Evolutionary conservation across 2,329 filamentous ascomycete species (phyloP), one percentile per base, ranked within the genome.

Genomic region (Thermothelomyces thermophilus): DNA sequence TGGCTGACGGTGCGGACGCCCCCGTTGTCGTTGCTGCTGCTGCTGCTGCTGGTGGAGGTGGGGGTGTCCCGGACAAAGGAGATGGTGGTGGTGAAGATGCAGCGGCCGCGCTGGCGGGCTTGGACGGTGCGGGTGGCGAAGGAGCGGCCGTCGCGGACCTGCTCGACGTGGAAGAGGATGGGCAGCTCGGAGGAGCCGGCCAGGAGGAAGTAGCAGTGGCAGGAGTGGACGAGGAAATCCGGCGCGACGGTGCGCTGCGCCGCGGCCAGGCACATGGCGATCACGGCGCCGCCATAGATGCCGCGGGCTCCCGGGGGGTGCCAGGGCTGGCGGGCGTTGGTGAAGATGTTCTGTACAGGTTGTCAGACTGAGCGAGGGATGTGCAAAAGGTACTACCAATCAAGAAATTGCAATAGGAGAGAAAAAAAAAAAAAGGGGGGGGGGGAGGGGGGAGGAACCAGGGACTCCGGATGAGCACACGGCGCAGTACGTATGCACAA

Each of bases 161-260:
- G 81, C 72, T 97, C 93, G 41, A 98, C 93, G 65, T 96, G 88
- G 72, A 95, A 97, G 55, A 96, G 77, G 58, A 97, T 86, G 28
- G 93, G 91, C 16, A 93, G 84, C 53, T 86, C 81, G 11, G 82
- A 77, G 63, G 91, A 87, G 24, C 93, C 93, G 4, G 91, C 90
- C 2, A 97, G 82, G 30, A 98, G 83, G 68, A 98, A 98, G 74
- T 97, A 98, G 79, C 93, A 97, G 77, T 98, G 93, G 86, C 95
- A 96, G 64, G 86, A 91, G 74, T 98, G 93, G 43, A 93, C 82
- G 52, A 83, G 79, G 69, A 95, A 96, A 64, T 87, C 76, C 22
- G 74, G 67, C 0, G 86, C 84, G 2, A 98, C 87, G 8, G 93
- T 98, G 63, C 83, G 81, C 68, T 95, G 90, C 20, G 89, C 93